A percentile compares a stretch with the other conserved stretches of the same genome.
phyloP scores from a whole-genome alignment of 2,329 filamentous ascomycete genomes.

The Botryotinia calthae region DNA sequence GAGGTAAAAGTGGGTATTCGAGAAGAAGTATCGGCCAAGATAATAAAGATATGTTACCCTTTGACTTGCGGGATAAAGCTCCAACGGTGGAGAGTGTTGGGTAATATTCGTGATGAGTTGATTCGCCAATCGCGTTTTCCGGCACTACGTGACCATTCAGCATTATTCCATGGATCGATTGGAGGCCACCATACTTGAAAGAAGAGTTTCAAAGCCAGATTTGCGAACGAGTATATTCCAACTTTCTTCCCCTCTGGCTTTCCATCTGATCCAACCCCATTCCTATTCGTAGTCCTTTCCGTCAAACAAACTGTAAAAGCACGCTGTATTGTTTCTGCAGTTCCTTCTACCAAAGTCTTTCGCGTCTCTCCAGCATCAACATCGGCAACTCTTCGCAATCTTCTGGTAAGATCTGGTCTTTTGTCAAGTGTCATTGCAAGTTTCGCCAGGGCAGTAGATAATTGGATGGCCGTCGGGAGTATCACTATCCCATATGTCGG shows the following conservation, averaged over 20 bases:
- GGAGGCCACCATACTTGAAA: constrained; percentile 61
- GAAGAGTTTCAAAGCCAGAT: constrained; percentile 82
- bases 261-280: constrained; percentile 51
- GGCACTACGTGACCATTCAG: constrained; percentile 52
- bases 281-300: constrained; percentile 67
- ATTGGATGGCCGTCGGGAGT: constrained; percentile 77
- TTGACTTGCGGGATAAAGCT: constrained; percentile 79
- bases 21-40: constrained; percentile 84
- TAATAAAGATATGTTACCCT: constrained; percentile 94
- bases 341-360: constrained; percentile 79
- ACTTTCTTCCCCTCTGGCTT: constrained; percentile 79
- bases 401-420: constrained; percentile 71
- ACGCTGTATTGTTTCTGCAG: constrained; percentile 84
- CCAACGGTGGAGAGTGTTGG: constrained; percentile 75
- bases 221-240: constrained; percentile 89
- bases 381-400: constrained; percentile 51
- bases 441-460: constrained; percentile 76
- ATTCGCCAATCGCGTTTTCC: constrained; percentile 77
- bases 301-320: constrained; percentile 88
- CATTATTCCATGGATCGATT: constrained; percentile 17
- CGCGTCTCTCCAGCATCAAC: constrained; percentile 64
- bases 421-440: constrained; percentile 83
- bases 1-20: constrained; percentile 77
- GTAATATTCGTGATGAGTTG: constrained; percentile 89
- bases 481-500: constrained; percentile 77